Conservation (phyloP, 768 basidiomycete species). For the Termitomyces sp. region DNA sequence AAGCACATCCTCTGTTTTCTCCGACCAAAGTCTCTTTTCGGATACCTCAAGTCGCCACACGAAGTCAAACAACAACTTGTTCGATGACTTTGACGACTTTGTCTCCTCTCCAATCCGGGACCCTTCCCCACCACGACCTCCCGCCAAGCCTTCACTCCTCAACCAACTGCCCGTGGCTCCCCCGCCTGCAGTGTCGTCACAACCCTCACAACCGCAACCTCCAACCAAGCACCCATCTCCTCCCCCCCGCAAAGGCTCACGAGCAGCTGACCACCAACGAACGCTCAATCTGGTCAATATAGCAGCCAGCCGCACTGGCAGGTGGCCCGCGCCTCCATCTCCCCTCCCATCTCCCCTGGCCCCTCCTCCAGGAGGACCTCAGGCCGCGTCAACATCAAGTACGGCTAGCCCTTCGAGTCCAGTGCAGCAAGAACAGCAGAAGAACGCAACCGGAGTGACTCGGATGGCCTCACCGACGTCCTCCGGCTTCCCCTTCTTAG, state of each 20-base stretch:
- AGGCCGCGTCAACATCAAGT: constrained; percentile 8
- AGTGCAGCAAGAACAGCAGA: constrained; percentile 29
- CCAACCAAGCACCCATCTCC: constrained; percentile 13
- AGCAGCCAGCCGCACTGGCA: constrained; percentile 48
- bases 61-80: constrained; percentile 8
- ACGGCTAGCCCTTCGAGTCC: constrained; percentile 1
- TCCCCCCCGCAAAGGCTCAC: constrained; percentile 26
- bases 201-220: constrained; percentile 3
- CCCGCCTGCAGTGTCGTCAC: not conserved
- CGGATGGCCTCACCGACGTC: constrained; percentile 17
- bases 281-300: constrained; percentile 55
- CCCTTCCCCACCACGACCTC: constrained; percentile 44
- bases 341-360: constrained; percentile 21
- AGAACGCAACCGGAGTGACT: constrained; percentile 22
- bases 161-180: constrained; percentile 5
- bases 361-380: constrained; percentile 18
- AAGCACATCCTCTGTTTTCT: constrained; percentile 20
- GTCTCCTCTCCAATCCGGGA: constrained; percentile 38
- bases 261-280: constrained; percentile 48
- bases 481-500: constrained; percentile 8
- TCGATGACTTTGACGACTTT: constrained; percentile 28
- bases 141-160: constrained; percentile 26
- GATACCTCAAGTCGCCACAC: constrained; percentile 15
- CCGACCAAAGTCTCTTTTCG: constrained; percentile 13
- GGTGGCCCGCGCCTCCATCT: constrained; percentile 36